Percentiles rank a stretch among this genome's conserved stretches.
Evolutionary conservation across 2,329 filamentous ascomycete genomes (phyloP).

Genomic region (Alternaria panax): DNA sequence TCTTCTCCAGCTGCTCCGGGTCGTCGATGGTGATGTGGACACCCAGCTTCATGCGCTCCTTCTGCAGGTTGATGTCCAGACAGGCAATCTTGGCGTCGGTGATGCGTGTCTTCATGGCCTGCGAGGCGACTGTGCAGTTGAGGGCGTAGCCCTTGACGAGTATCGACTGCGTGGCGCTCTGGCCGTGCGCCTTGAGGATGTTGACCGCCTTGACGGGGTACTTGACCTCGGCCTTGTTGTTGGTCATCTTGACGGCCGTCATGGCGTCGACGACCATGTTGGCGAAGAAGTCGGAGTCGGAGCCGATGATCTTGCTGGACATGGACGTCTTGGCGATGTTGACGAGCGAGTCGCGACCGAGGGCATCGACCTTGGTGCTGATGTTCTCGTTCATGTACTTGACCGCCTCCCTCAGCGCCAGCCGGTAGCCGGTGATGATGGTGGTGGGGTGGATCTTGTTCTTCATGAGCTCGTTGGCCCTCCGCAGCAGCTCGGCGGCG

Average conservation of each 20-base stretch:
- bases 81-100: conserved; percentile 95
- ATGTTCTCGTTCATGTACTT: conserved; percentile 99
- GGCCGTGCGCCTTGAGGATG: conserved; percentile 96
- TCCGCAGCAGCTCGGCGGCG: conserved; percentile 89
- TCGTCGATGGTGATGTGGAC: conserved; percentile 99
- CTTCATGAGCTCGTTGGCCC: conserved; percentile 98
- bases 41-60: conserved; percentile 98
- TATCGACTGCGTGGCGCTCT: conserved; percentile 85
- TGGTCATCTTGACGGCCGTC: conserved; percentile 90
- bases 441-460: conserved; percentile 99
- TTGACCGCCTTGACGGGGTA: conserved; percentile 99
- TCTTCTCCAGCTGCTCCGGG: conserved; percentile 96
- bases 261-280: conserved; percentile 98
- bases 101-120: conserved; percentile 95
- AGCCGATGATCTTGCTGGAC: conserved; percentile 98
- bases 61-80: conserved; percentile 97
- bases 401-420: conserved; percentile 93
- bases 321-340: conserved; percentile 99
- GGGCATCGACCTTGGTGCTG: conserved; percentile 90
- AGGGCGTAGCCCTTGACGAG: conserved; percentile 95
- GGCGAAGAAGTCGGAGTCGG: conserved; percentile 95
- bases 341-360: conserved; percentile 88
- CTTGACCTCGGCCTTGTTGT: conserved; percentile 88
- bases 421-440: conserved; percentile 97
- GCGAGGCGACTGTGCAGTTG: conserved; percentile 98